Evolutionary conservation across 2,329 filamentous ascomycete species (phyloP), one percentile per base, ranked within the genome.

Genomic region (Xylaria sp.): DNA sequence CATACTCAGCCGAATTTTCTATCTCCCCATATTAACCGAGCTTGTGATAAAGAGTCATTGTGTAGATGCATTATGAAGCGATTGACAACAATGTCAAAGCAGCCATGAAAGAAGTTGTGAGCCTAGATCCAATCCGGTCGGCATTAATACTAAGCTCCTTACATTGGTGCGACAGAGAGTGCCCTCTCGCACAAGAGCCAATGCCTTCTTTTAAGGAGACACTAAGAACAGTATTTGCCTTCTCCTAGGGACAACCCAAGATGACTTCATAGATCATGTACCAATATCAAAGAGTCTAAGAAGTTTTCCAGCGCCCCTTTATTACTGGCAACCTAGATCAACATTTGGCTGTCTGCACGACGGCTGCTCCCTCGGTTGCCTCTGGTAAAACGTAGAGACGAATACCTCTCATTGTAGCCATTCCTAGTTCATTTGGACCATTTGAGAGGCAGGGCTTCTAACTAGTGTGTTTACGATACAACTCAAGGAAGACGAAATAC

Each of bases 11-110:
- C 32, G 54, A 65, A 46, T 41, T 55, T 59, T 13, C 63, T 28
- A 63, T 61, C 59, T 65, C 67, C 28, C 61, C 65, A 77, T 77
- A 76, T 76, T 71, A 76, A 34, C 59, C 61, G 58, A 15, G 65
- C 9, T 15, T 25, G 28, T 65, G 54, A 78, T 77, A 78, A 78
- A 78, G 77, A 74, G 54, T 66, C 74, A 76, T 78, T 78, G 74
- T 78, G 37, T 58, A 18, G 12, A 7, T 56, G 28, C 41, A 64
- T 68, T 41, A 61, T 65, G 60, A 55, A 73, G 54, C 12, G 63
- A 61, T 37, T 61, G 58, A 39, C 51, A 70, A 75, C 65, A 77
- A 74, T 70, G 34, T 74, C 74, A 77, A 77, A 77, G 73, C 72
- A 65, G 57, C 5, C 3, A 39, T 73, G 68, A 70, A 77, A 75